Conservation (phyloP, 345 rosid species). For the Litchi chinensis region DNA sequence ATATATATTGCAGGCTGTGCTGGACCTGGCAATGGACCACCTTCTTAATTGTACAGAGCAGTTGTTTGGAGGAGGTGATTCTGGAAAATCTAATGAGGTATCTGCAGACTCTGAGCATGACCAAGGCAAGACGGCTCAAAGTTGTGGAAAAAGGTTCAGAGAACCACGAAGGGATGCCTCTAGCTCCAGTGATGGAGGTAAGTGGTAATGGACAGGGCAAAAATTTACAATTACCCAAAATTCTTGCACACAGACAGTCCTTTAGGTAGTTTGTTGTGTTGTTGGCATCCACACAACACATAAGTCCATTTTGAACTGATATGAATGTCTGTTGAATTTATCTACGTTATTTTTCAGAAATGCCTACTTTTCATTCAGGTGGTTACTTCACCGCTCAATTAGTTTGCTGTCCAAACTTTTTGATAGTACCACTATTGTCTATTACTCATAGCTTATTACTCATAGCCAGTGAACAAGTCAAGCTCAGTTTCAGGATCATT, state of each 20-base stretch:
- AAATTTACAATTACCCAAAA: slow-evolving; percentile 11
- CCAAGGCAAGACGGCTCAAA: slow-evolving; percentile 22
- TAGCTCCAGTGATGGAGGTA: slow-evolving; percentile 42
- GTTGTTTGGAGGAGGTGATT: slow-evolving; percentile 46
- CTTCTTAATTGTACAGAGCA: slow-evolving; percentile 62
- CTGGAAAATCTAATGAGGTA: slow-evolving; percentile 24
- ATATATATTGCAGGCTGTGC: slow-evolving; percentile 34
- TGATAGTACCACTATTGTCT: neutral
- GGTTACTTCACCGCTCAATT: neutral
- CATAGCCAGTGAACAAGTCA: neutral
- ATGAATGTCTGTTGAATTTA: neutral
- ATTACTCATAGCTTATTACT: neutral
- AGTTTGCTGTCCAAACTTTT: neutral
- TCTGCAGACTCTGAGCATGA: slow-evolving; percentile 28
- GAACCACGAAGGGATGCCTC: slow-evolving; percentile 36
- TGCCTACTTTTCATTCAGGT: neutral
- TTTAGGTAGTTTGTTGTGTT: neutral
- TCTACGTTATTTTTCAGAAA: neutral
- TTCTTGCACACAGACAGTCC: neutral
- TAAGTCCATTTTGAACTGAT: neutral
- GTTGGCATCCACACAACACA: neutral
- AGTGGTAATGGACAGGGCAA: slow-evolving; percentile 28
- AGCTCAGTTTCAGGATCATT: neutral
- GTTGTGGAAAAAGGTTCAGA: slow-evolving; percentile 24
- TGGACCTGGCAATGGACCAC: slow-evolving; percentile 67